Conservation (phyloP, 176 grass and related monocot genomes). For the Triticum timopheevii region DNA sequence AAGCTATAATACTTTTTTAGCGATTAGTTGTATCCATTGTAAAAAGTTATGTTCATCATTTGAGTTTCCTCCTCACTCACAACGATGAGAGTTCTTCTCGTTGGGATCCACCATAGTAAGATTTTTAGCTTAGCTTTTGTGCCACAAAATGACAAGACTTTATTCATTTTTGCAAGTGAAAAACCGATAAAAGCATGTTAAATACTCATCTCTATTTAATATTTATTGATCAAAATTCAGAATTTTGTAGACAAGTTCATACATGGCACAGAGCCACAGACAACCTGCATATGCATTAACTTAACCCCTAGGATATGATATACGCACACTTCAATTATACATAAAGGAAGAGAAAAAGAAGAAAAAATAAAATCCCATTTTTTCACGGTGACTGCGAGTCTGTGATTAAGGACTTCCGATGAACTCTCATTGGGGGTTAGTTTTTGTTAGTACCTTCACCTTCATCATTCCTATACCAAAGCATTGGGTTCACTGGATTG, state of each 20-base stretch:
- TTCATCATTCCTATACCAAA: conserved; percentile 25
- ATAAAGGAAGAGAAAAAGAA: background rate
- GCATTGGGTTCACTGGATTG: background rate
- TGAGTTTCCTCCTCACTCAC: background rate
- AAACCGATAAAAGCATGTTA: background rate
- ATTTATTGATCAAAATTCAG: conserved; percentile 50
- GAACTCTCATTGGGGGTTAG: conserved; percentile 36
- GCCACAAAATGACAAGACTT: background rate
- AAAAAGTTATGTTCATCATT: no score
- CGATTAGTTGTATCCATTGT: background rate
- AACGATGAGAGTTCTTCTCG: background rate
- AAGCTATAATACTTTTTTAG: background rate
- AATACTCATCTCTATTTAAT: conserved; percentile 39
- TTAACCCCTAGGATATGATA: conserved; percentile 43
- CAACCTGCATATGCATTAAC: conserved; percentile 20
- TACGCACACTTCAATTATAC: conserved; percentile 35
- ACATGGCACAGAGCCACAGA: background rate
- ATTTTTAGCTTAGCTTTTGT: background rate
- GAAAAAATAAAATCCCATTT: background rate
- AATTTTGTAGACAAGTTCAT: background rate
- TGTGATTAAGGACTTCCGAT: conserved; percentile 10
- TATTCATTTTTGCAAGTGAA: background rate
- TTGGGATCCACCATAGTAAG: background rate
- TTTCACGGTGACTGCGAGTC: background rate
- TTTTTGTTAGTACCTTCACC: conserved; percentile 38